These are phyloP conservation scores for Candida neerlandica DNA, from an alignment of 1,139 yeast species.

Conservation along the genomic window DNA sequence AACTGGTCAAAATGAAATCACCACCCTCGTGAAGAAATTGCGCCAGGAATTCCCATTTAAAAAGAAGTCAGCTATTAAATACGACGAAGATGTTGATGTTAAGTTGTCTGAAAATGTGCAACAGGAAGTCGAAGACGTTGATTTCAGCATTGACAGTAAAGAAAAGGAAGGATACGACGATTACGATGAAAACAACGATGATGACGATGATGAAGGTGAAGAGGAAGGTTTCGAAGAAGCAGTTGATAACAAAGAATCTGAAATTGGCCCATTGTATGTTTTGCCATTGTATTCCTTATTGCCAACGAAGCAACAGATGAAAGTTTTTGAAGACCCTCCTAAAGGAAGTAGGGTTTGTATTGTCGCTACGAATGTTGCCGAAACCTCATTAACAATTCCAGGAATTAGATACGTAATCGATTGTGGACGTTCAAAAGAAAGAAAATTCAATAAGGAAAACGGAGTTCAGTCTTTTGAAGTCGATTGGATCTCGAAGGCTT, in stretches of 20 bases:
- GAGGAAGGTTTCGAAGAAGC: slow-evolving; percentile 94
- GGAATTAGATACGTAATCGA: slow-evolving; percentile 95
- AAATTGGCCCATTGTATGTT: slow-evolving; percentile 81
- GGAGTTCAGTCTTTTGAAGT: slow-evolving; percentile 93
- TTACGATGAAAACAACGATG: slow-evolving; percentile 28
- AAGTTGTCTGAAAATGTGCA: slow-evolving; percentile 61
- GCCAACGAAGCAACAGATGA: slow-evolving; percentile 94
- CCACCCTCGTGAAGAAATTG: slow-evolving; percentile 68
- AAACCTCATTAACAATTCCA: slow-evolving; percentile 95
- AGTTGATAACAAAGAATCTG: slow-evolving; percentile 73
- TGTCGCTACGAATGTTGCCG: slow-evolving; percentile 97
- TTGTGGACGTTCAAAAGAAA: slow-evolving; percentile 90
- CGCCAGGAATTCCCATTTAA: slow-evolving; percentile 69
- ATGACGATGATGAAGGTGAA: slow-evolving; percentile 53
- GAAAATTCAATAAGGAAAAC: slow-evolving; percentile 77
- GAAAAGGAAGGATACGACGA: slow-evolving; percentile 24
- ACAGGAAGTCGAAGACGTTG: slow-evolving; percentile 86
- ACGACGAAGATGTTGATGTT: slow-evolving; percentile 45
- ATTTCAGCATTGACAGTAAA: slow-evolving; percentile 61
- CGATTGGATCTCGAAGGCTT: slow-evolving; percentile 93
- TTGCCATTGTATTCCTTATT: slow-evolving; percentile 88
- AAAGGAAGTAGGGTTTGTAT: slow-evolving; percentile 83
- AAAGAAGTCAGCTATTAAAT: slow-evolving; percentile 23
- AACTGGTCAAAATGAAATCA: slow-evolving; percentile 94
- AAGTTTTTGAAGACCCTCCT: slow-evolving; percentile 86